Conservation (phyloP, 2,329 filamentous ascomycete genomes). For the Biscogniauxia mediterranea region DNA sequence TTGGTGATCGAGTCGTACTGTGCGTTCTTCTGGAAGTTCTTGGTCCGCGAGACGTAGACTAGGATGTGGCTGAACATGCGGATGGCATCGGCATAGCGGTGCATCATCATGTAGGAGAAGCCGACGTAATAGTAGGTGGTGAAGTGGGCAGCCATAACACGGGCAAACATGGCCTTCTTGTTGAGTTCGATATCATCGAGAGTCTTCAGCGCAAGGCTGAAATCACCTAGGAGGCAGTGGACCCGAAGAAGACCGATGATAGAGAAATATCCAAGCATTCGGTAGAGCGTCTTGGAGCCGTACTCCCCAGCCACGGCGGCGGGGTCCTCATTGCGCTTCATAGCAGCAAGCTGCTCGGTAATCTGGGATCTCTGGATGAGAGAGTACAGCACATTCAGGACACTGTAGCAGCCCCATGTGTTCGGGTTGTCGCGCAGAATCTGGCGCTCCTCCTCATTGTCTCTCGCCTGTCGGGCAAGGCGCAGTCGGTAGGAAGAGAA, state of each 20-base stretch:
- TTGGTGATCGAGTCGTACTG: constrained; percentile 99
- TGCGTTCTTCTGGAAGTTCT: constrained; percentile 99
- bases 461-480: constrained; percentile 71
- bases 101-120: constrained; percentile 99
- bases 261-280: constrained; percentile 99
- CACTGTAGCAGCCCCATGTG: constrained; percentile 99
- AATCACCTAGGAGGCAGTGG: constrained; percentile 94
- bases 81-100: constrained; percentile 97
- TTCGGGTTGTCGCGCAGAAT: constrained; percentile 95
- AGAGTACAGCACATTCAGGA: constrained; percentile 98
- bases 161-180: constrained; percentile 99
- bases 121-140: constrained; percentile 99
- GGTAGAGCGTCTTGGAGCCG: constrained; percentile 88
- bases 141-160: constrained; percentile 99
- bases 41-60: constrained; percentile 96
- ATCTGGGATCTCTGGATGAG: constrained; percentile 98
- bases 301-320: constrained; percentile 90
- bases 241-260: constrained; percentile 96
- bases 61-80: constrained; percentile 99
- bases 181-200: constrained; percentile 99
- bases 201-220: constrained; percentile 96
- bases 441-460: constrained; percentile 89
- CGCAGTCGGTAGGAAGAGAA: constrained; percentile 97
- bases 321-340: constrained; percentile 91
- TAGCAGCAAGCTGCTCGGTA: constrained; percentile 91